Percentiles rank a stretch among this genome's conserved stretches.
Evolutionary conservation across 192 early-diverging fungal species (phyloP).

Genomic region (Dissophora globulifera): DNA sequence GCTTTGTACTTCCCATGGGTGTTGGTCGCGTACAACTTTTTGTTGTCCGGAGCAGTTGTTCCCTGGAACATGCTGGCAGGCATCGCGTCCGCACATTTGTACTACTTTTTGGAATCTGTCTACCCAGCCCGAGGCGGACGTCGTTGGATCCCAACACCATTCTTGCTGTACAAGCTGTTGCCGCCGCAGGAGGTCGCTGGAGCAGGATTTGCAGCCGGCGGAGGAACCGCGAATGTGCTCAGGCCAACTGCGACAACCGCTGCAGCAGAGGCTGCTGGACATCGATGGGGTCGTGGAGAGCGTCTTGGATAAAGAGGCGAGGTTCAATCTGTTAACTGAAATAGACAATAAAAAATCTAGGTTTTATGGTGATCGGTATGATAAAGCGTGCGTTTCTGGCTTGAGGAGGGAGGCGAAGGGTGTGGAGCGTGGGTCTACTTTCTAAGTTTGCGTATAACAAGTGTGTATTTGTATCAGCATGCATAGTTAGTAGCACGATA

Average conservation of each 20-base stretch:
- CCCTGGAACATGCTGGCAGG: constrained; percentile 73
- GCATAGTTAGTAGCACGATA: no score
- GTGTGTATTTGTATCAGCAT: no score
- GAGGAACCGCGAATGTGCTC: constrained; percentile 14
- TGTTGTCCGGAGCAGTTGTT: constrained; percentile 47
- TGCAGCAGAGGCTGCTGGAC: constrained; percentile 47
- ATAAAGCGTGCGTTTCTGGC: no score
- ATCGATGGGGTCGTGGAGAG: constrained; percentile 64
- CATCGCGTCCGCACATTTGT: constrained; percentile 72
- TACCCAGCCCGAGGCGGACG: constrained; percentile 74
- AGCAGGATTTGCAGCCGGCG: constrained; percentile 29
- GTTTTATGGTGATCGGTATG: no score
- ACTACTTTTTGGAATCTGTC: constrained; percentile 76
- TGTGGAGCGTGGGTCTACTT: no score
- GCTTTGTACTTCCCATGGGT: constrained; percentile 81
- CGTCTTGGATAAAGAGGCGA: constrained; percentile 55
- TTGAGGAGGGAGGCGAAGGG: no score
- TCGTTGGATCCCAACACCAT: constrained; percentile 75
- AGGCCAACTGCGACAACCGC: constrained; percentile 9
- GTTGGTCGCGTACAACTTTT: constrained; percentile 65
- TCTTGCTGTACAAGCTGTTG: constrained; percentile 62
- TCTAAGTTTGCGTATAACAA: no score
- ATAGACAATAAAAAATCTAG: no score
- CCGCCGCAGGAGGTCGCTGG: constrained; percentile 45
- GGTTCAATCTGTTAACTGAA: no score